Percentiles rank a stretch among this genome's conserved stretches.
These are phyloP conservation scores for Trichaptum fuscoviolaceum DNA, from an alignment of 768 basidiomycete species.

Conservation along the genomic window DNA sequence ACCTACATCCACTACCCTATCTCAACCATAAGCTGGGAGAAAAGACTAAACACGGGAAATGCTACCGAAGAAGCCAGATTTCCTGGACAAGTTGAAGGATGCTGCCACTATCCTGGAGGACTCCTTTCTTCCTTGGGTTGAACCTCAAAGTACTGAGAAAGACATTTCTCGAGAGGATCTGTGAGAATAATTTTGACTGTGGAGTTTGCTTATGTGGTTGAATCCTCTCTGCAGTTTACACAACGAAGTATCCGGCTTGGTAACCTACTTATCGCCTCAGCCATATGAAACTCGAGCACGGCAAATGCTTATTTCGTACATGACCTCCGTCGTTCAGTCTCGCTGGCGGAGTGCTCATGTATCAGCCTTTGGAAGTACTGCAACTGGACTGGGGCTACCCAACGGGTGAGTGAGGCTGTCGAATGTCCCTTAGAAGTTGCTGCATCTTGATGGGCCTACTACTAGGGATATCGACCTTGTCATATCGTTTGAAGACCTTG, in stretches of 20 bases:
- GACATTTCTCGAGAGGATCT: neutral
- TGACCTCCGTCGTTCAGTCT: slow-evolving; percentile 36
- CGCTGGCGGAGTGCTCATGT: slow-evolving; percentile 43
- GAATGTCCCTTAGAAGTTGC: neutral
- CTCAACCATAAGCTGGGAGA: too few relatives aligned
- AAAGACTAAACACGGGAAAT: neutral
- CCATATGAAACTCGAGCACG: slow-evolving; percentile 35
- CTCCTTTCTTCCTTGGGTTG: neutral
- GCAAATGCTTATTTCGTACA: slow-evolving; percentile 32
- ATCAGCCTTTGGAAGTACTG: slow-evolving; percentile 55
- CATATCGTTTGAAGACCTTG: slow-evolving; percentile 28
- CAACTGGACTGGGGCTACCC: slow-evolving; percentile 56
- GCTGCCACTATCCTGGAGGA: neutral
- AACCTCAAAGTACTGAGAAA: neutral
- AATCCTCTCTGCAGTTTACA: slow-evolving; percentile 29
- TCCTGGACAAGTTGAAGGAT: neutral
- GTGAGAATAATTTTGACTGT: neutral
- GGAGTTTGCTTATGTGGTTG: neutral
- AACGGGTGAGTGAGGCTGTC: slow-evolving; percentile 42
- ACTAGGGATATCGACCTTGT: slow-evolving; percentile 62
- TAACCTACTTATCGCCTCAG: slow-evolving; percentile 38
- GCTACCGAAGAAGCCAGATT: neutral
- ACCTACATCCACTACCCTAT: too few relatives aligned
- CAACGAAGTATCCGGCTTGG: slow-evolving; percentile 35
- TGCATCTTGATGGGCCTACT: neutral